These are phyloP conservation scores for Phytophthora idaei DNA, from an alignment of 352 stramenopile genomes.

Conservation along the genomic window DNA sequence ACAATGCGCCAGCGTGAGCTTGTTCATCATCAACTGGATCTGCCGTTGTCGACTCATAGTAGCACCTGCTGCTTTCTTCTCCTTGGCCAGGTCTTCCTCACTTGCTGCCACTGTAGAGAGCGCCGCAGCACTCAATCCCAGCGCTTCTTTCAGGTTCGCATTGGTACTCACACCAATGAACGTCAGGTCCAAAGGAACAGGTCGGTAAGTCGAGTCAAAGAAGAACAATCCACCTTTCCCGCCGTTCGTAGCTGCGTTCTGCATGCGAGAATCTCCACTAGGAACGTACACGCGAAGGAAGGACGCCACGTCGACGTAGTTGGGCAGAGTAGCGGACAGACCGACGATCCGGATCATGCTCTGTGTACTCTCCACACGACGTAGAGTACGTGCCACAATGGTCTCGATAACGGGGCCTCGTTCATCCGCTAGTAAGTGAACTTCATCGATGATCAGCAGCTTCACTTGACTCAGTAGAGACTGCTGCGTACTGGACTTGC, in stretches of 20 bases:
- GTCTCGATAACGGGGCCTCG: slow-evolving; percentile 99
- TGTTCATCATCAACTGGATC: slow-evolving; percentile 86
- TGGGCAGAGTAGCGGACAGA: slow-evolving; percentile 98
- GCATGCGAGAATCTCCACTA: slow-evolving; percentile 42
- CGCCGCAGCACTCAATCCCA: slow-evolving; percentile 52
- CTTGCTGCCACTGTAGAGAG: slow-evolving; percentile 55
- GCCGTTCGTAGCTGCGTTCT: slow-evolving; percentile 79
- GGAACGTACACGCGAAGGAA: slow-evolving; percentile 96
- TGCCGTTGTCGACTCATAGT: slow-evolving; percentile 68
- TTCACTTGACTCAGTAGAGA: slow-evolving; percentile 89
- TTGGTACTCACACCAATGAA: slow-evolving; percentile 97
- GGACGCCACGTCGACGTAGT: slow-evolving; percentile 98
- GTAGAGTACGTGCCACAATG: slow-evolving; percentile 97
- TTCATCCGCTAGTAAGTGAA: slow-evolving; percentile 98
- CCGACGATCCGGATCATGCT: slow-evolving; percentile 98
- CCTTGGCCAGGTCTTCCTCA: slow-evolving; percentile 50
- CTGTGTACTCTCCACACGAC: slow-evolving; percentile 98
- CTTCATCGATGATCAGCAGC: slow-evolving; percentile 99
- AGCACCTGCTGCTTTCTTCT: slow-evolving; percentile 40
- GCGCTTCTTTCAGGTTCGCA: slow-evolving; percentile 65
- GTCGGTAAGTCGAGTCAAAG: slow-evolving; percentile 98
- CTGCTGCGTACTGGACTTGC: slow-evolving; percentile 95
- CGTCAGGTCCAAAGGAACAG: slow-evolving; percentile 98
- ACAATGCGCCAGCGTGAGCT: slow-evolving; percentile 77
- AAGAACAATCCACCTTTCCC: slow-evolving; percentile 94